Evolutionary conservation across 2,329 filamentous ascomycete species (phyloP).

Genomic region (Hortaea sp.): DNA sequence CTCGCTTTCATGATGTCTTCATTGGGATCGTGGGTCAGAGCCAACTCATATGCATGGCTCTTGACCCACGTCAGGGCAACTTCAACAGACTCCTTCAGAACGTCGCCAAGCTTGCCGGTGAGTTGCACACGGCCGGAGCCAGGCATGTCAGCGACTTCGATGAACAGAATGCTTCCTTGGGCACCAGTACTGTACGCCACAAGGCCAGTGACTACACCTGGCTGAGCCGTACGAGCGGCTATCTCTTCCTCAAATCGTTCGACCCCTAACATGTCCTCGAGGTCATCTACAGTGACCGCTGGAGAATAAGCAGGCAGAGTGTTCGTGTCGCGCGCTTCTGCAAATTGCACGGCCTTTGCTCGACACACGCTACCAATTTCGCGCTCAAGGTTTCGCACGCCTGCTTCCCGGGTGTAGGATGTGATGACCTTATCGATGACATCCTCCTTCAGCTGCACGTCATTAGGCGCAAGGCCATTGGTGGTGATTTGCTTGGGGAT

Average conservation of each 20-base stretch:
- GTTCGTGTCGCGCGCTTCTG: constrained; percentile 72
- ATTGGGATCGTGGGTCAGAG: constrained; percentile 66
- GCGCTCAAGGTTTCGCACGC: constrained; percentile 89
- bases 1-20: constrained; percentile 95
- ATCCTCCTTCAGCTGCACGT: constrained; percentile 67
- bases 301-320: constrained; percentile 58
- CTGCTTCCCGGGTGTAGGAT: constrained; percentile 90
- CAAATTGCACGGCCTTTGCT: constrained; percentile 88
- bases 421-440: constrained; percentile 94
- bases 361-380: constrained; percentile 93
- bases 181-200: constrained; percentile 90
- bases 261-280: constrained; percentile 85
- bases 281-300: constrained; percentile 62
- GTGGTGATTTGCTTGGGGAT: constrained; percentile 89
- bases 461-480: constrained; percentile 69
- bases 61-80: constrained; percentile 97
- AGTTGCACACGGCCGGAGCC: constrained; percentile 85
- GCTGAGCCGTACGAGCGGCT: constrained; percentile 68
- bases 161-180: constrained; percentile 94
- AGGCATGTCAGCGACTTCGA: constrained; percentile 96
- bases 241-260: constrained; percentile 95
- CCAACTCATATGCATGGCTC: constrained; percentile 84
- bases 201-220: constrained; percentile 89
- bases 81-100: constrained; percentile 93
- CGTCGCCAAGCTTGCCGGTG: constrained; percentile 90